Evolutionary conservation across 306 rosid genomes (phyloP).

Genomic region (Alnus rubra): DNA sequence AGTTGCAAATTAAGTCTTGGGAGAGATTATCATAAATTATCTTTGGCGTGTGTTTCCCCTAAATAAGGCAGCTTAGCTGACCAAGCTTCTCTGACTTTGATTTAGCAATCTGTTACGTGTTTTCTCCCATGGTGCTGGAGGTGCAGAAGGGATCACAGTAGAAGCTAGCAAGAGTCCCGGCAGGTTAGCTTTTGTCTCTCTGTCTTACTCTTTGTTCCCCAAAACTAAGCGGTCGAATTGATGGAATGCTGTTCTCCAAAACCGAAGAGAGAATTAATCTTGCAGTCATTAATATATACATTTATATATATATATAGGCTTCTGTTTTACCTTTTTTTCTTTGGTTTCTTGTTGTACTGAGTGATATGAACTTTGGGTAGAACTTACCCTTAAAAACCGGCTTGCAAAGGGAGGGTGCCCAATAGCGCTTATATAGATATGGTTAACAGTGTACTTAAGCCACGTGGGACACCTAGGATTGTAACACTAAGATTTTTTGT

Average conservation of each 20-base stretch:
- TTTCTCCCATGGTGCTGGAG: conserved; percentile 45
- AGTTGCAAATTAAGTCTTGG: conserved; percentile 10
- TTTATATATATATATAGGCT: too few species aligned
- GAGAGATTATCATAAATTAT: neutral
- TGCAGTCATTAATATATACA: too few species aligned
- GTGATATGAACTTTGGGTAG: too few species aligned
- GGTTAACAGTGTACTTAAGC: too few species aligned
- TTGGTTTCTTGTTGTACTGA: too few species aligned
- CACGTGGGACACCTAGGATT: neutral
- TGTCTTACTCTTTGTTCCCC: conserved; percentile 1
- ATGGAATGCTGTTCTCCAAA: neutral
- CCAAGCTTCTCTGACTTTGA: conserved; percentile 27
- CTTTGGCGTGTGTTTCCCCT: conserved; percentile 10
- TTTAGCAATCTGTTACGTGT: conserved; percentile 56
- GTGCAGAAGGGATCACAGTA: conserved; percentile 48
- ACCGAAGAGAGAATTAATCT: neutral
- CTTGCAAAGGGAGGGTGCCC: too few species aligned
- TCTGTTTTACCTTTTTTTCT: too few species aligned
- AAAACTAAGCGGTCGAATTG: neutral
- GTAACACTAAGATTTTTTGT: too few species aligned
- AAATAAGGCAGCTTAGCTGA: conserved; percentile 19
- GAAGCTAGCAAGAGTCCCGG: conserved; percentile 49
- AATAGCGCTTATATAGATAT: too few species aligned
- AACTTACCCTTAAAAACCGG: too few species aligned
- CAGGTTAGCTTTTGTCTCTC: conserved; percentile 35